Evolutionary conservation across 352 stramenopile genomes (phyloP).

Genomic region (Pythium pyrilobum): DNA sequence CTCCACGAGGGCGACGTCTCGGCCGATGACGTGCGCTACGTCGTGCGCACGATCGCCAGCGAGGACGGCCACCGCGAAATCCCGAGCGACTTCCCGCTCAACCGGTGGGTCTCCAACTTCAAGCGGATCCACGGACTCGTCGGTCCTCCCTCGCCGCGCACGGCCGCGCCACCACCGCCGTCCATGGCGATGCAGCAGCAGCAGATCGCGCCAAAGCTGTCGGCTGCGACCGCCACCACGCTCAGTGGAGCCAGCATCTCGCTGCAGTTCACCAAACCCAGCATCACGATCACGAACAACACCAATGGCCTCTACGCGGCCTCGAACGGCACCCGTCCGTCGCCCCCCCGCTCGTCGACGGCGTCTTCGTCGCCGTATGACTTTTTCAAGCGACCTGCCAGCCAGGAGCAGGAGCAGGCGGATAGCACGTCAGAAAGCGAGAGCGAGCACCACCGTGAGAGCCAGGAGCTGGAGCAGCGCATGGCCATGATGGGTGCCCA

Average conservation of each 20-base stretch:
- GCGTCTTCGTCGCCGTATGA: constrained; percentile 7
- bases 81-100: constrained; percentile 34
- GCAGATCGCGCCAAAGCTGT: neutral
- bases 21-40: constrained; percentile 42
- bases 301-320: neutral
- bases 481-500: constrained; percentile 12
- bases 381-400: constrained; percentile 13
- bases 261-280: constrained; percentile 5
- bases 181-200: neutral
- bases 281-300: neutral
- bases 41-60: constrained; percentile 41
- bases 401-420: constrained; percentile 13
- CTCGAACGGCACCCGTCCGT: neutral
- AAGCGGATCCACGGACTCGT: constrained; percentile 46
- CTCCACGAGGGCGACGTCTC: constrained; percentile 28
- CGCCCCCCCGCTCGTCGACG: constrained; percentile 1
- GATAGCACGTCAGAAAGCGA: constrained; percentile 27
- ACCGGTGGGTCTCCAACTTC: constrained; percentile 42
- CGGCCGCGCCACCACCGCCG: neutral
- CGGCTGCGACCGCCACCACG: neutral
- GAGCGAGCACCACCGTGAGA: constrained; percentile 22
- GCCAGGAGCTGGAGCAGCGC: neutral
- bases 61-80: constrained; percentile 33
- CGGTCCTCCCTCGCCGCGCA: neutral
- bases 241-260: neutral